Conservation (phyloP, 495 filamentous ascomycete genomes). For the Xylaria venustula region DNA sequence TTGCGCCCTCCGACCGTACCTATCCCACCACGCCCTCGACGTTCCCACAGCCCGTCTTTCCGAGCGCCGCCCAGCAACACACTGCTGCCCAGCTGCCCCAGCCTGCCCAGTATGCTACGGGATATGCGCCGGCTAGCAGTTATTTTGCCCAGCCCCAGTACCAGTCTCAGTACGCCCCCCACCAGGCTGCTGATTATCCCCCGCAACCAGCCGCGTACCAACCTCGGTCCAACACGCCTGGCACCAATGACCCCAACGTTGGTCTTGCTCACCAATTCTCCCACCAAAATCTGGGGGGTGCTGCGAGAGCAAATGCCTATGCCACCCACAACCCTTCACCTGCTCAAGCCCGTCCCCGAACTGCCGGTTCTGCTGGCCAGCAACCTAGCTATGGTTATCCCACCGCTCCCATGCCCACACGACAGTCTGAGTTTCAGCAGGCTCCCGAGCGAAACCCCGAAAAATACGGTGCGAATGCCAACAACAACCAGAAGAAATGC, state of each 20-base stretch:
- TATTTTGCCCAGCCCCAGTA: slow-evolving; percentile 56
- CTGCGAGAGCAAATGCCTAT: slow-evolving; percentile 62
- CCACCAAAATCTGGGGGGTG: slow-evolving; percentile 86
- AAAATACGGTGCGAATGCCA: slow-evolving; percentile 60
- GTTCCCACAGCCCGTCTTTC: slow-evolving; percentile 85
- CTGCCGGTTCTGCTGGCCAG: slow-evolving; percentile 64
- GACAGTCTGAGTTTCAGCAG: slow-evolving; percentile 48
- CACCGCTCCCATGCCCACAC: slow-evolving; percentile 59
- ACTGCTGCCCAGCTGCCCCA: slow-evolving; percentile 41
- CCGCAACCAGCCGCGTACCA: slow-evolving; percentile 47
- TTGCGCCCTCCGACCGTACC: slow-evolving; percentile 67
- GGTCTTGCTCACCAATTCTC: slow-evolving; percentile 94
- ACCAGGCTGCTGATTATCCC: slow-evolving; percentile 18
- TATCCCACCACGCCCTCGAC: slow-evolving; percentile 97
- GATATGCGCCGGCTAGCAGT: slow-evolving; percentile 50
- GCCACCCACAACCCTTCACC: slow-evolving; percentile 67
- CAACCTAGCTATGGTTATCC: slow-evolving; percentile 62
- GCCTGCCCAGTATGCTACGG: slow-evolving; percentile 43
- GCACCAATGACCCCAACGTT: slow-evolving; percentile 69
- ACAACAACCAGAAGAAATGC: slow-evolving; percentile 74
- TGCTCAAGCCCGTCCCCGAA: slow-evolving; percentile 66
- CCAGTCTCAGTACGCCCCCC: slow-evolving; percentile 13
- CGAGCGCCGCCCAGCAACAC: slow-evolving; percentile 49
- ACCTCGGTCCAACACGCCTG: slow-evolving; percentile 53
- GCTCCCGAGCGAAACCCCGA: slow-evolving; percentile 73